Base-by-base conservation (phyloP, 345 rosid species). In the Eucalyptus pauciflora region DNA sequence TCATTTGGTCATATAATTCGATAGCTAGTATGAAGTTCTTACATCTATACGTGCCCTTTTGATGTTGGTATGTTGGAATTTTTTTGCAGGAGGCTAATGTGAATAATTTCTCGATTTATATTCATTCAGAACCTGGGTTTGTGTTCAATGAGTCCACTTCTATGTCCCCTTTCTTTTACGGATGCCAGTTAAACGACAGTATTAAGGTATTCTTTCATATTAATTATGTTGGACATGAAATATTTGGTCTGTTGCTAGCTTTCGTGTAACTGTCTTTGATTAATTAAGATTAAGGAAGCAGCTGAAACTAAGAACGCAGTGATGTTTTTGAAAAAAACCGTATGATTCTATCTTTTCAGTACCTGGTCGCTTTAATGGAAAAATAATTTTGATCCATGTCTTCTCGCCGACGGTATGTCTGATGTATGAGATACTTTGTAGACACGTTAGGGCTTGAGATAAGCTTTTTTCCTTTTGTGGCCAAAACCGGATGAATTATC, bases 111-210 rank as follows among this genome's bases (percentile, higher is more conserved):
- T 92, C 92, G 18, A 86, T 92, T 29, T 90, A 50, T 86, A 51
- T 92, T 76, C 93, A 92, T 85, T 90, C 93, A 15, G 87, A 69
- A 86, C 93, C 93, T 4, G 92, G 93, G 50, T 91, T 91, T 88
- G 62, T 85, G 87, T 90, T 92, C 89, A 87, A 92, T 86, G 91
- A 92, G 88, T 88, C 90, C 22, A 91, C 93, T 11, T 87, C 93
- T 13, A 88, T 89, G 88, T 92, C 93, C 14, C 90, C 33, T 76
- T 90, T 92, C 89, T 91, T 92, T 49, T 89, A 91, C 56, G 92
- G 90, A 81, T 87, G 92, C 12, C 93, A 92, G 81, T 87, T 92
- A 48, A 89, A 91, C 88, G 89, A 90, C 51, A 91, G 91, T 86
- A 56, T 92, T 22, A 90, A 87, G 93, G 93, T 92, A 25, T 25